Evolutionary conservation across 345 rosid species (phyloP).

Genomic region (Mangifera indica): DNA sequence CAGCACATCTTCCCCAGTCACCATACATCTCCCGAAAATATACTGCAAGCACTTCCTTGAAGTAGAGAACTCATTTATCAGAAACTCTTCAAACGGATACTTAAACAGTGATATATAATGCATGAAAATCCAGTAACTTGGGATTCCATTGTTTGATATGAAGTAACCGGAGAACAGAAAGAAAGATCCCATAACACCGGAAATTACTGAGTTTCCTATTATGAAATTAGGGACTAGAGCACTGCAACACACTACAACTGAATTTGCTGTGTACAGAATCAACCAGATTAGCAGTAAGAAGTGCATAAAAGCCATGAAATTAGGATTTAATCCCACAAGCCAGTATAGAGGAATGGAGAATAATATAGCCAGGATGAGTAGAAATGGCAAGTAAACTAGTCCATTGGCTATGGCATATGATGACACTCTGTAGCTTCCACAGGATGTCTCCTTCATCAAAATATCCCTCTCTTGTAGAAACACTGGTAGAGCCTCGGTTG

Average conservation of each 20-base stretch:
- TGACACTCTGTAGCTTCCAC: slow-evolving; percentile 86
- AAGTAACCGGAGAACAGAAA: slow-evolving; percentile 96
- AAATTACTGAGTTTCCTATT: slow-evolving; percentile 81
- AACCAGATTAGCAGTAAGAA: slow-evolving; percentile 85
- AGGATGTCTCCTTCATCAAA: slow-evolving; percentile 80
- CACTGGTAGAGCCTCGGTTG: slow-evolving; percentile 87
- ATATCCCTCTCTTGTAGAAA: slow-evolving; percentile 92
- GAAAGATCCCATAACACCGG: slow-evolving; percentile 95
- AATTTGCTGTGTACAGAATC: slow-evolving; percentile 91
- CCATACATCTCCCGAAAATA: slow-evolving; percentile 61
- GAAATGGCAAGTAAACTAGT: slow-evolving; percentile 87
- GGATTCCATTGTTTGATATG: slow-evolving; percentile 75
- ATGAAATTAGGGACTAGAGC: slow-evolving; percentile 93
- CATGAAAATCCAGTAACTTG: slow-evolving; percentile 91
- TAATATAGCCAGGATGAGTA: slow-evolving; percentile 68
- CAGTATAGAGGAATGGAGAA: slow-evolving; percentile 81
- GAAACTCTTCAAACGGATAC: slow-evolving; percentile 94
- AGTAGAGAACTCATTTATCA: slow-evolving; percentile 84
- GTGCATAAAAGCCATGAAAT: slow-evolving; percentile 62
- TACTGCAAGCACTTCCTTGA: slow-evolving; percentile 73
- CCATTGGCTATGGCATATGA: slow-evolving; percentile 86
- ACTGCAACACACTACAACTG: slow-evolving; percentile 91
- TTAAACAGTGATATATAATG: slow-evolving; percentile 86
- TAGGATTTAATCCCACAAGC: slow-evolving; percentile 77
- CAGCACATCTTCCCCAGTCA: slow-evolving; percentile 66